Base-by-base conservation (phyloP, 2,329 filamentous ascomycete species). In the Aspergillus brasiliensis region DNA sequence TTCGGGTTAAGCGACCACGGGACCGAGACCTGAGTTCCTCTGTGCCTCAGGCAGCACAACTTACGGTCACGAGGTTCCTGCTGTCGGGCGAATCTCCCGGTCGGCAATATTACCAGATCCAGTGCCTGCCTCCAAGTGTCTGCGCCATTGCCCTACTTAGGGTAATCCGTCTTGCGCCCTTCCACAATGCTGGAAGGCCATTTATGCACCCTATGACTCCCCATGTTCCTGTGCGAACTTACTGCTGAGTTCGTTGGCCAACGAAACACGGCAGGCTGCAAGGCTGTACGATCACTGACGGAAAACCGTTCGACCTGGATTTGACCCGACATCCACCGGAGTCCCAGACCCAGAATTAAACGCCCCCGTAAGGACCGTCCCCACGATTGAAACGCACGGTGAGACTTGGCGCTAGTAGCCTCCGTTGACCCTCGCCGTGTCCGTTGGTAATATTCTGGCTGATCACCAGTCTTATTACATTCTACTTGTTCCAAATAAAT, bases 11-110 rank as follows among this genome's bases (percentile, higher is more conserved):
- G 53, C 37, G 37, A 57, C 42, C 17, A 13, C n/a, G 38, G 56
- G 47, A 31, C 21, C 49, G n/a, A 51, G 8, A 23, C 17, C 25
- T 10, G 8, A 17, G 40, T 10, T 6, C 0, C 10, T 34, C 13
- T 15, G 2, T 2, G 60, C 66, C 66, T 67, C 23, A 66, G 65
- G 64, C 58, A 62, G 1, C 11, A 28, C 1, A 3, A 3, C 42
- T 23, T 3, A 17, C 8, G 27, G 21, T 19, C 19, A 34, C 19
- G 28, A 34, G 31, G 31, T 34, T 34, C 31, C 31, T 34, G 31
- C 31, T 13, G 31, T 34, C 31, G 31, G 31, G 31, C 31, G 31
- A 34, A 15, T 34, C 31, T 13, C 31, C 31, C 31, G 31, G 31
- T 34, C 31, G 31, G 31, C 31, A 34, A 34, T 34, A 15, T 34